Evolutionary conservation across 2,329 filamentous ascomycete genomes (phyloP), one percentile per base, ranked within the genome.

Genomic region (Neofusicoccum cordaticola): DNA sequence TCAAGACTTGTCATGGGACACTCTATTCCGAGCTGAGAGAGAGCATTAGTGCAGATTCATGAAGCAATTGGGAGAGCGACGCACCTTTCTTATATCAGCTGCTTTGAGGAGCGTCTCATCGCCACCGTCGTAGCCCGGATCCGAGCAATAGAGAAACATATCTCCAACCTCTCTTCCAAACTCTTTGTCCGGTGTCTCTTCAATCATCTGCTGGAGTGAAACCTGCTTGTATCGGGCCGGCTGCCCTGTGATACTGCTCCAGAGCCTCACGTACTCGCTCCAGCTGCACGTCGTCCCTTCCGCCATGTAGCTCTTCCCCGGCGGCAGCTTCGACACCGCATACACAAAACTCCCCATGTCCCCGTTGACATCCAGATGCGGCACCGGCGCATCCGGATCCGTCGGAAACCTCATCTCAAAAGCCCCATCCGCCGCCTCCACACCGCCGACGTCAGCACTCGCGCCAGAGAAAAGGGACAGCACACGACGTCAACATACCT

Each of bases 61-160:
- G 41, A 2, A 3, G n/a, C 9, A 1, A 3, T 11, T 34, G 15
- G 4, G 27, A 35, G 13, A 1, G 53, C 17, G 13, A 15, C 27
- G 13, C 19, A 58, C 53, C 41, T 58, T 37, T 9, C 56, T 53
- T 22, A 65, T 60, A 7, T 65, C 27, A 15, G 31, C 56, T 2
- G 63, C 45, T 15, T 45, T 31, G 8, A 52, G 31, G 8, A 65
- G 17, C 34, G 35, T 53, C 4, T 41, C 7, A 15, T 65, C 80
- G 0, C 73, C 81, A 0, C 83, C 82, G 66, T 82, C 81, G 63
- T 84, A 84, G 0, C 83, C 83, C 0, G 82, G 81, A 41, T 82
- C 74, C 0, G 77, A 80, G 11, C 75, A 77, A 66, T 84, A 85
- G 1, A 71, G 67, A 50, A 79, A 84, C 82, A 85, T 84, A 65